These are phyloP conservation scores for Carex littledalei DNA, from an alignment of 176 grass and related monocot species.

Conservation along the genomic window DNA sequence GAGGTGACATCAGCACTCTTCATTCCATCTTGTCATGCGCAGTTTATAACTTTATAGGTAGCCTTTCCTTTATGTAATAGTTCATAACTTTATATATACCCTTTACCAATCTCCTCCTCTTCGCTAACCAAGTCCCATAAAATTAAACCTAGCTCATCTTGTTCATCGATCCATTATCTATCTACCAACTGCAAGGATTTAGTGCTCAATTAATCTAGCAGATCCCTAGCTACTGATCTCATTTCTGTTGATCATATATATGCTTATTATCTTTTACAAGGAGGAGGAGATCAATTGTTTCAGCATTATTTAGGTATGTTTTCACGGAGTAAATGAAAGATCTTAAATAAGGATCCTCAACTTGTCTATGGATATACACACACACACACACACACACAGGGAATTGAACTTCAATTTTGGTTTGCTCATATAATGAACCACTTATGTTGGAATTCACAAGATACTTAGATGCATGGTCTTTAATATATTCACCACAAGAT, in stretches of 20 bases:
- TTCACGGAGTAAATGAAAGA: background rate
- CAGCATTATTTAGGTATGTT: background rate
- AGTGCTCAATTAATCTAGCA: background rate
- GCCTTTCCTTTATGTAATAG: constrained; percentile 14
- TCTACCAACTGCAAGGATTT: background rate
- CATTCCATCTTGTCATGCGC: constrained; percentile 25
- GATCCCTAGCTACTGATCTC: background rate
- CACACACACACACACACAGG: too few species aligned
- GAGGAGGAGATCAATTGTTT: background rate
- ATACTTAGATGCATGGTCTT: background rate
- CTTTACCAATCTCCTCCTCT: constrained; percentile 41
- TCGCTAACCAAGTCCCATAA: constrained; percentile 5
- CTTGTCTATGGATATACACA: background rate
- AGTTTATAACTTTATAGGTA: constrained; percentile 14
- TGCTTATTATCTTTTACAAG: background rate
- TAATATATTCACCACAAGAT: background rate
- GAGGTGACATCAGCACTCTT: constrained; percentile 12
- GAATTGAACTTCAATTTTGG: background rate
- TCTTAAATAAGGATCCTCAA: background rate
- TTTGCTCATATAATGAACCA: background rate
- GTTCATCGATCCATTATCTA: background rate
- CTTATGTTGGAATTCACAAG: background rate
- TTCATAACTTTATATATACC: constrained; percentile 35
- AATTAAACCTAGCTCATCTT: background rate
- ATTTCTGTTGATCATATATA: constrained; percentile 4